Evolutionary conservation across 352 stramenopile genomes (phyloP).

Genomic region (Phytophthora idaei): DNA sequence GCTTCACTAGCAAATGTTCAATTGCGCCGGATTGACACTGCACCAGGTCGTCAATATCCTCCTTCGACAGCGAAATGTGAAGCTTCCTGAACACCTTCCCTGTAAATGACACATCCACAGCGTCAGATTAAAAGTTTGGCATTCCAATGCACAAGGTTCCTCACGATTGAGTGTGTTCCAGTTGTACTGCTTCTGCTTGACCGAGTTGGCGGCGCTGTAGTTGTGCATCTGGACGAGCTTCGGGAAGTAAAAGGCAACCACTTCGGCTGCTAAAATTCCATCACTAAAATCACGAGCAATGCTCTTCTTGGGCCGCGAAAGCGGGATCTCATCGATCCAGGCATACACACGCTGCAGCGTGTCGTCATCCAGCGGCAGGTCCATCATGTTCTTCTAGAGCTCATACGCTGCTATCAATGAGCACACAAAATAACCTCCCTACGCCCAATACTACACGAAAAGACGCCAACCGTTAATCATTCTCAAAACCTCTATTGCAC

Average conservation of each 20-base stretch:
- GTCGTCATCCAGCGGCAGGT: slow-evolving; percentile 85
- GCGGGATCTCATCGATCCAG: slow-evolving; percentile 95
- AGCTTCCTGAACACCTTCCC: slow-evolving; percentile 89
- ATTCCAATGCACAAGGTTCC: background rate
- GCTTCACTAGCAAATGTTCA: slow-evolving; percentile 89
- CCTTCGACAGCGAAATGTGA: slow-evolving; percentile 80
- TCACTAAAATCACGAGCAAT: slow-evolving; percentile 96
- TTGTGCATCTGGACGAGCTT: slow-evolving; percentile 97
- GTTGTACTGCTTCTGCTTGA: slow-evolving; percentile 96
- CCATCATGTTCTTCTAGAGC: slow-evolving; percentile 37
- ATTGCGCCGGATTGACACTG: slow-evolving; percentile 89
- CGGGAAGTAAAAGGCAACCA: slow-evolving; percentile 95
- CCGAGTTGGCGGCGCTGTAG: slow-evolving; percentile 93
- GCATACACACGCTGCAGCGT: slow-evolving; percentile 93
- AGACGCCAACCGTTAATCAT: slow-evolving; percentile 35
- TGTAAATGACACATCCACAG: slow-evolving; percentile 30
- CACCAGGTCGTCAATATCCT: slow-evolving; percentile 93
- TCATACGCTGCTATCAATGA: slow-evolving; percentile 4
- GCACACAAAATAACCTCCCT: slow-evolving; percentile 6
- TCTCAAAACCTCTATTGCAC: slow-evolving; percentile 26
- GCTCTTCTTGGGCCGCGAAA: slow-evolving; percentile 95
- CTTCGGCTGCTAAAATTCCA: slow-evolving; percentile 89
- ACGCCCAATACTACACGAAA: slow-evolving; percentile 28
- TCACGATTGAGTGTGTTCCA: slow-evolving; percentile 94
- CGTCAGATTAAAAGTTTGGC: background rate